Percentiles rank a stretch among this genome's conserved stretches.
phyloP scores from a whole-genome alignment of 371 early-diverging fungal genomes.

The Apophysomyces sp. region DNA sequence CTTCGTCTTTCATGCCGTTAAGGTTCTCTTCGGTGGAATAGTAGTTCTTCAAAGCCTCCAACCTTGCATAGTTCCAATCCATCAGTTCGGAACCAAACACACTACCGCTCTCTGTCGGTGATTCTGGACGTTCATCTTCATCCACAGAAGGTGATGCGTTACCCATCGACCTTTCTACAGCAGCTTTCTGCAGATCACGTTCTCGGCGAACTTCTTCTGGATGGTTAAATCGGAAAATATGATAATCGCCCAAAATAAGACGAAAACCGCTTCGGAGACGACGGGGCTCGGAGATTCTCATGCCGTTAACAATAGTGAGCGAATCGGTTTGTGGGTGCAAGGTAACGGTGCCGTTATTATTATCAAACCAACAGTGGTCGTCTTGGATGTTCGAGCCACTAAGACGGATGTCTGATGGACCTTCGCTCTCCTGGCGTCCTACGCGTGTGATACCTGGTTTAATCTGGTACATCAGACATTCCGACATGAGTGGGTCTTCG shows the following conservation, averaged over 20 bases:
- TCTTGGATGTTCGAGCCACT: constrained; percentile 70
- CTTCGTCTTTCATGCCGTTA: constrained; percentile 56
- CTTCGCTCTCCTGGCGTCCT: constrained; percentile 52
- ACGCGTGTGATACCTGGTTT: constrained; percentile 77
- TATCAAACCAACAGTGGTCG: constrained; percentile 79
- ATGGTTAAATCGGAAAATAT: constrained; percentile 85
- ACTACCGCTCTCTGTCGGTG: constrained; percentile 44
- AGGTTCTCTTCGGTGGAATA: constrained; percentile 45
- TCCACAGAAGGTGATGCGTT: constrained; percentile 5
- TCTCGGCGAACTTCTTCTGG: constrained; percentile 82
- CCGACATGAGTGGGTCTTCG: constrained; percentile 90
- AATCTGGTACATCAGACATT: constrained; percentile 87
- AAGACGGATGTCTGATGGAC: constrained; percentile 64
- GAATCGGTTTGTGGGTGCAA: constrained; percentile 64
- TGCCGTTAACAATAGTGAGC: constrained; percentile 79
- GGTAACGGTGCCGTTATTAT: constrained; percentile 59
- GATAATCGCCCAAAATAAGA: constrained; percentile 79
- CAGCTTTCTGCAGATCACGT: constrained; percentile 39
- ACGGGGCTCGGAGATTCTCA: constrained; percentile 59
- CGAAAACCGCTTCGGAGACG: constrained; percentile 76
- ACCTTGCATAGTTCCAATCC: constrained; percentile 80
- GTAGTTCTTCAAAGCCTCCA: constrained; percentile 63
- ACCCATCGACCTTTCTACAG: not conserved
- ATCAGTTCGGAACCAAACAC: constrained; percentile 44
- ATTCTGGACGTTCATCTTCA: constrained; percentile 54